Percentiles rank a stretch among this genome's conserved stretches.
Conservation (phyloP, 768 basidiomycete genomes). For the Calocybe cyanea region DNA sequence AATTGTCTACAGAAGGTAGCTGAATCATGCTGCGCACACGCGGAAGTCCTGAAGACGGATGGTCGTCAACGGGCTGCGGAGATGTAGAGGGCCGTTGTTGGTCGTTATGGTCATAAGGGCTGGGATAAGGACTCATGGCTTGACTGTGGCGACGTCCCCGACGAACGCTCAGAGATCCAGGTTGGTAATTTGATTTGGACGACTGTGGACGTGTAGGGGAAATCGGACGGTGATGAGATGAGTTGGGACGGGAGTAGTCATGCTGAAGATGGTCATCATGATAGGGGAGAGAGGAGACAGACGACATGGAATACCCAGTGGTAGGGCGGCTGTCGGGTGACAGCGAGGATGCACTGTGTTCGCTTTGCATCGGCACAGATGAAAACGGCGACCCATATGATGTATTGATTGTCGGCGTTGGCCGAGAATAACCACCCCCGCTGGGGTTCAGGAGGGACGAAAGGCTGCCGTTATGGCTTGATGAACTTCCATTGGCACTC, state of each 20-base stretch:
- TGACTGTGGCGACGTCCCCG: conserved; percentile 79
- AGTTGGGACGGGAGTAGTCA: conserved; percentile 72
- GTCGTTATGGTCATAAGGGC: conserved; percentile 68
- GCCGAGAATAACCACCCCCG: conserved; percentile 52
- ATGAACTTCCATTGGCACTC: conserved; percentile 44
- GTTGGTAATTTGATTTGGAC: conserved; percentile 54
- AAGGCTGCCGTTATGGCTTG: conserved; percentile 67
- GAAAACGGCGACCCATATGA: conserved; percentile 71
- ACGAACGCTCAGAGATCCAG: conserved; percentile 62
- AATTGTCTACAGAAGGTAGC: conserved; percentile 68
- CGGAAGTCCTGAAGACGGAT: conserved; percentile 49
- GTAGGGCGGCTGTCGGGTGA: conserved; percentile 85
- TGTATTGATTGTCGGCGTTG: conserved; percentile 68
- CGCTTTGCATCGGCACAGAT: conserved; percentile 61
- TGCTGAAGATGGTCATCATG: conserved; percentile 52
- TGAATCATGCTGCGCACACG: conserved; percentile 84
- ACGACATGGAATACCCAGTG: conserved; percentile 83
- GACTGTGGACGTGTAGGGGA: conserved; percentile 60
- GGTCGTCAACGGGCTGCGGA: conserved; percentile 61
- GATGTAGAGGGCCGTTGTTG: conserved; percentile 69
- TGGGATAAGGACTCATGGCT: conserved; percentile 84
- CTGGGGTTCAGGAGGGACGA: conserved; percentile 79
- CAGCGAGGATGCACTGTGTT: conserved; percentile 67
- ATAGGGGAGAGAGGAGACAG: conserved; percentile 73
- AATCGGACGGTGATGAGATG: conserved; percentile 71